phyloP scores from a whole-genome alignment of 805 yeast species.

The Nakazawaea wickerhamii region DNA sequence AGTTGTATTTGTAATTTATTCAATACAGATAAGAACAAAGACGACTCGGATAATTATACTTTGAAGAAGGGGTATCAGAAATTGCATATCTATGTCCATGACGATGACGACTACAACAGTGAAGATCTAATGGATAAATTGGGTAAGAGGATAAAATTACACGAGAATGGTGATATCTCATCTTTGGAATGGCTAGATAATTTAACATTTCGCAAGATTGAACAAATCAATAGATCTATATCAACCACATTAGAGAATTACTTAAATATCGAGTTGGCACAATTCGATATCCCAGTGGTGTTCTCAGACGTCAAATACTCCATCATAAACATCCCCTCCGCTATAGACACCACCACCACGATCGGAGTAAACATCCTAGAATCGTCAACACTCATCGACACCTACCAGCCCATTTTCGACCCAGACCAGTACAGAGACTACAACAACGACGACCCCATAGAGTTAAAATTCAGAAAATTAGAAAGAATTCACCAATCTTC shows the following conservation, averaged over 20 bases:
- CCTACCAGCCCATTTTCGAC: conserved; percentile 46
- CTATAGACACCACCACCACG: conserved; percentile 10
- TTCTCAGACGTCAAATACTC: conserved; percentile 53
- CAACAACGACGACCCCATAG: conserved; percentile 71
- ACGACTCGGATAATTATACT: conserved; percentile 33
- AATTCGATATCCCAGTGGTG: conserved; percentile 68
- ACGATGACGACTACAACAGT: conserved; percentile 24
- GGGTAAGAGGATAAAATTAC: conserved; percentile 51
- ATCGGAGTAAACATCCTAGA: conserved; percentile 6
- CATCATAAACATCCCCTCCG: conserved; percentile 22
- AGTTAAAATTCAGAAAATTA: conserved; percentile 75
- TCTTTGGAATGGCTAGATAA: conserved; percentile 71
- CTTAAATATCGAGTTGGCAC: conserved; percentile 45
- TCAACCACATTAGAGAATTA: neutral
- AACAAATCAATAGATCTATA: conserved; percentile 26
- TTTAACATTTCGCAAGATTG: conserved; percentile 51
- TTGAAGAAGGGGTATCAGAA: conserved; percentile 70
- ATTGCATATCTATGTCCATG: conserved; percentile 33
- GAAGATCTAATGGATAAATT: conserved; percentile 37
- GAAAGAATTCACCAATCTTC: conserved; percentile 79
- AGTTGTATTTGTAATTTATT: conserved; percentile 56
- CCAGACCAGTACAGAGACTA: conserved; percentile 49
- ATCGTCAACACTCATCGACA: conserved; percentile 18
- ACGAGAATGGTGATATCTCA: conserved; percentile 62
- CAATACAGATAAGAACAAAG: conserved; percentile 29